Conservation (phyloP, 2,329 filamentous ascomycete genomes). For the Hysterium pulicare region DNA sequence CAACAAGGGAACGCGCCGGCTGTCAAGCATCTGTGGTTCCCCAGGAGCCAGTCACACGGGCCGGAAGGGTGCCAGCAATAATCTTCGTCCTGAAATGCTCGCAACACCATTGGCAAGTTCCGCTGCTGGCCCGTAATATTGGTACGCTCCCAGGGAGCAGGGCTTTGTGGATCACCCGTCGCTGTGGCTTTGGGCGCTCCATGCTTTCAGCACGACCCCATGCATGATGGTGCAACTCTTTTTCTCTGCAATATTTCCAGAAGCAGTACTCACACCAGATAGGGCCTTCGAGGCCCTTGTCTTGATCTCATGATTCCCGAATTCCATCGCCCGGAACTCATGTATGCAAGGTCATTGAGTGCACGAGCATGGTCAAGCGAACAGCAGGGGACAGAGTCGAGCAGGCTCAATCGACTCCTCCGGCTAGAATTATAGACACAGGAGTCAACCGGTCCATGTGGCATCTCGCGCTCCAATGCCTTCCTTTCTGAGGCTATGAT, state of each 20-base stretch:
- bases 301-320: neutral
- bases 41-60: constrained; percentile 2
- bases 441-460: constrained; percentile 11
- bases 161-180: constrained; percentile 34
- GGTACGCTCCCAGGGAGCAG: constrained; percentile 21
- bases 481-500: constrained; percentile 6
- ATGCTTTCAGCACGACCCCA: constrained; percentile 17
- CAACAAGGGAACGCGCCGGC: no score
- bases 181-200: constrained; percentile 30
- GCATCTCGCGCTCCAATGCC: constrained; percentile 13
- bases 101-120: constrained; percentile 6
- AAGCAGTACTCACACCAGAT: constrained; percentile 15
- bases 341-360: constrained; percentile 1
- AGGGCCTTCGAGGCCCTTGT: no score
- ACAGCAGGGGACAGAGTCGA: constrained; percentile 3
- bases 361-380: constrained; percentile 18
- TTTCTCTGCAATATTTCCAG: constrained; percentile 28
- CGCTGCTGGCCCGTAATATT: constrained; percentile 24
- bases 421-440: constrained; percentile 8
- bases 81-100: neutral
- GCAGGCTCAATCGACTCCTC: constrained; percentile 6
- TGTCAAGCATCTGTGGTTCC: neutral
- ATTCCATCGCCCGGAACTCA: neutral
- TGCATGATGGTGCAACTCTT: constrained; percentile 14
- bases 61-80: neutral